Percentiles rank a stretch among this genome's conserved stretches.
phyloP scores from a whole-genome alignment of 371 early-diverging fungal species.

The Rhizopus delemar region DNA sequence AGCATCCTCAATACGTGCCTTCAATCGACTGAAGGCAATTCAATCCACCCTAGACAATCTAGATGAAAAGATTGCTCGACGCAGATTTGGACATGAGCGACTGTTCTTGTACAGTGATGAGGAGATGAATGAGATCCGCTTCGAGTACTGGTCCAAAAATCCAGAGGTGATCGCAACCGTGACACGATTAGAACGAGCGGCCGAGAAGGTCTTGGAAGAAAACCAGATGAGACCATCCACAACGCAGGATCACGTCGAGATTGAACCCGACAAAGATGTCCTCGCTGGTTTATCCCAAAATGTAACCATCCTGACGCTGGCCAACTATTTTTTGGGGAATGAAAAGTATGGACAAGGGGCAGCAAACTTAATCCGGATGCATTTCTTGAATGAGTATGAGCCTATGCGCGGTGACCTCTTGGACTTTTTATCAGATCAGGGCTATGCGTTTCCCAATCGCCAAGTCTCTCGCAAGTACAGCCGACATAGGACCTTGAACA shows the following conservation, averaged over 20 bases:
- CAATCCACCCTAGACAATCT: slow-evolving; percentile 65
- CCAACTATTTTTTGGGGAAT: slow-evolving; percentile 61
- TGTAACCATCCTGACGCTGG: slow-evolving; percentile 61
- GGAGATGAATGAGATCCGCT: slow-evolving; percentile 51
- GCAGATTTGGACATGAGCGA: slow-evolving; percentile 54
- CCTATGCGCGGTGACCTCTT: slow-evolving; percentile 47
- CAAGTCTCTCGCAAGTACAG: slow-evolving; percentile 54
- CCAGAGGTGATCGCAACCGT: slow-evolving; percentile 35
- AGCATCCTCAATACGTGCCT: slow-evolving; percentile 64
- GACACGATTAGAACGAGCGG: slow-evolving; percentile 46
- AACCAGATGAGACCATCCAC: slow-evolving; percentile 14
- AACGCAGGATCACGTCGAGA: slow-evolving; percentile 4
- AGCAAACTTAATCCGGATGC: slow-evolving; percentile 62
- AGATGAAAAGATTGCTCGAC: slow-evolving; percentile 66
- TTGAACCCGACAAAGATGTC: slow-evolving; percentile 25
- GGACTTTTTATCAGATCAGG: slow-evolving; percentile 63
- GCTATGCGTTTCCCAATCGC: slow-evolving; percentile 66
- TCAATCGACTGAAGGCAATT: slow-evolving; percentile 66
- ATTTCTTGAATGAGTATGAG: slow-evolving; percentile 55
- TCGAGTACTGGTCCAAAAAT: slow-evolving; percentile 63
- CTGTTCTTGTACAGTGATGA: slow-evolving; percentile 62
- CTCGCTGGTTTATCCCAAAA: slow-evolving; percentile 53
- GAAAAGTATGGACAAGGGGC: slow-evolving; percentile 62
- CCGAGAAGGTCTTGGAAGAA: slow-evolving; percentile 41
- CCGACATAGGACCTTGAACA: slow-evolving; percentile 38